phyloP scores from a whole-genome alignment of 1,139 yeast species.

The Yamadazyma sp. region DNA sequence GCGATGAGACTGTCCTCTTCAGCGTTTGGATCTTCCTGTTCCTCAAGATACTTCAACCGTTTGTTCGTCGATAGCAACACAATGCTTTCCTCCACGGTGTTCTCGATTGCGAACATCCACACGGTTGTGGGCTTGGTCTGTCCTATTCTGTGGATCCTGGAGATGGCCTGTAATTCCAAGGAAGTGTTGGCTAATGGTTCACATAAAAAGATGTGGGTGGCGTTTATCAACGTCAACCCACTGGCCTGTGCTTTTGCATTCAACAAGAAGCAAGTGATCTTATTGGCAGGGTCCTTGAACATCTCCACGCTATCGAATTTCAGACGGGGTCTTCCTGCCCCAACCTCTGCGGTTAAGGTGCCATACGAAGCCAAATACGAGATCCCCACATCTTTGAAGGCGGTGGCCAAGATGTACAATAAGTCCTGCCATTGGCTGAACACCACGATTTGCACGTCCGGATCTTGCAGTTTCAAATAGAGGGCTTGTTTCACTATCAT shows the following conservation, averaged over 20 bases:
- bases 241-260: constrained; percentile 88
- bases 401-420: constrained; percentile 64
- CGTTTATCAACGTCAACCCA: constrained; percentile 87
- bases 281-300: constrained; percentile 59
- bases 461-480: constrained; percentile 58
- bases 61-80: constrained; percentile 57
- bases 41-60: constrained; percentile 37
- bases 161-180: constrained; percentile 85
- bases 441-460: constrained; percentile 72
- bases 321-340: constrained; percentile 28
- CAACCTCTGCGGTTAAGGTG: constrained; percentile 33
- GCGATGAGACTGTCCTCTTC: background rate
- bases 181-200: constrained; percentile 92
- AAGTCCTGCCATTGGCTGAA: constrained; percentile 89
- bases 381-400: constrained; percentile 61
- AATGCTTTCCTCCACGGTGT: constrained; percentile 89
- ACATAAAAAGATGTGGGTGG: constrained; percentile 84
- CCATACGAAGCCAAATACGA: constrained; percentile 46
- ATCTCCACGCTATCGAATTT: constrained; percentile 51
- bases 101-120: constrained; percentile 84
- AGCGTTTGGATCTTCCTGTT: constrained; percentile 1
- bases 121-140: constrained; percentile 78
- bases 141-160: constrained; percentile 90
- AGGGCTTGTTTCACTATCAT: constrained; percentile 72
- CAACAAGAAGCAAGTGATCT: constrained; percentile 77